These are phyloP conservation scores for Aureobasidium subglaciale DNA, from an alignment of 2,329 filamentous ascomycete genomes.

Conservation along the genomic window DNA sequence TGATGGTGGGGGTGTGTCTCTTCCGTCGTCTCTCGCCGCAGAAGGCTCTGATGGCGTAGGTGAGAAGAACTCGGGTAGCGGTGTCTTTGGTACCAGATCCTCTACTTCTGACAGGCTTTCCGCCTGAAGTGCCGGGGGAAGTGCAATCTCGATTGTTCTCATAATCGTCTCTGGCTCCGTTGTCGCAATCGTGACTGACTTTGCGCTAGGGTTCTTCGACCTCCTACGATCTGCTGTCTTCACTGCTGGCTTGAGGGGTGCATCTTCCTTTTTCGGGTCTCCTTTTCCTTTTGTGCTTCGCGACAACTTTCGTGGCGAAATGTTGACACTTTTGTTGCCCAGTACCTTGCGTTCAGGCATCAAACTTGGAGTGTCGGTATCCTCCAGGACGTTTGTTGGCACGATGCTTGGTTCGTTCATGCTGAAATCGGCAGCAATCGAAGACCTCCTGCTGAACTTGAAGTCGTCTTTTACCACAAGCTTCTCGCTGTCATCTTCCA, in stretches of 20 bases:
- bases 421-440: constrained; percentile 4
- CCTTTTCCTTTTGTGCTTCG: constrained; percentile 14
- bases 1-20: constrained; percentile 28
- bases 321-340: constrained; percentile 35
- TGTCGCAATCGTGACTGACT: constrained; percentile 20
- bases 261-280: constrained; percentile 18
- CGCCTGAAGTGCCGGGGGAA: background rate
- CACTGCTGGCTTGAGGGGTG: constrained; percentile 13
- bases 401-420: background rate
- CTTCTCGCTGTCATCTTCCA: constrained; percentile 32
- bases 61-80: constrained; percentile 34
- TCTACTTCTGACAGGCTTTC: background rate
- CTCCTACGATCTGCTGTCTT: constrained; percentile 13
- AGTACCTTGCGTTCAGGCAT: constrained; percentile 33
- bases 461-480: constrained; percentile 36
- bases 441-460: constrained; percentile 37
- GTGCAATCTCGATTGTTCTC: constrained; percentile 11
- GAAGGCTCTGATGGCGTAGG: constrained; percentile 39
- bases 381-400: background rate
- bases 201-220: constrained; percentile 14
- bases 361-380: background rate
- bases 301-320: constrained; percentile 27
- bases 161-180: constrained; percentile 18
- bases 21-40: constrained; percentile 38
- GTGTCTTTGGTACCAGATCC: constrained; percentile 22